Evolutionary conservation across 202 grass and related monocot genomes (phyloP).

Genomic region (Alloteropsis angusta): DNA sequence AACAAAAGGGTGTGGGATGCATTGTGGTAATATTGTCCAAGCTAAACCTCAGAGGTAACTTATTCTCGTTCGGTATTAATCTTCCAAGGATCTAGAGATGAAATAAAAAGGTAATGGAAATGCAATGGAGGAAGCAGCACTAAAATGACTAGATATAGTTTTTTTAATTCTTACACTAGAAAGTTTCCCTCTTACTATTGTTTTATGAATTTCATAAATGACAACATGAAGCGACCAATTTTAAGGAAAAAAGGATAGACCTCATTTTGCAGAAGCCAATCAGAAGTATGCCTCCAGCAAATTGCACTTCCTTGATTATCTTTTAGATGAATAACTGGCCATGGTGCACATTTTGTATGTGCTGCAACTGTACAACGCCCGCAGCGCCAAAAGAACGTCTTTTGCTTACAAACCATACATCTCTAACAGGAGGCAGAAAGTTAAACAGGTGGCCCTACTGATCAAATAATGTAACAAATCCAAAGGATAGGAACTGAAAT

Average conservation of each 20-base stretch:
- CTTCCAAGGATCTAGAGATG: slow-evolving; percentile 22
- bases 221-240: slow-evolving; percentile 15
- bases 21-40: slow-evolving; percentile 11
- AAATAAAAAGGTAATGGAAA: slow-evolving; percentile 13
- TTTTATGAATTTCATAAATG: not conserved
- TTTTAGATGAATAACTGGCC: slow-evolving; percentile 58
- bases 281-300: slow-evolving; percentile 84
- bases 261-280: slow-evolving; percentile 89
- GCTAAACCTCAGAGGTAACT: slow-evolving; percentile 3
- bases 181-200: not conserved
- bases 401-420: slow-evolving; percentile 89
- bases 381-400: slow-evolving; percentile 83
- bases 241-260: slow-evolving; percentile 62
- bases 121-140: not conserved
- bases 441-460: not conserved
- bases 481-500: not conserved
- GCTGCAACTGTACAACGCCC: slow-evolving; percentile 78
- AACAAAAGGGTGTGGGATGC: slow-evolving; percentile 42
- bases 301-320: slow-evolving; percentile 51
- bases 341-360: slow-evolving; percentile 93
- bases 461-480: slow-evolving; percentile 4
- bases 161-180: not conserved
- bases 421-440: slow-evolving; percentile 36
- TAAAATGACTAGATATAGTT: not conserved
- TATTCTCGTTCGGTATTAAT: slow-evolving; percentile 7